Base-by-base conservation (phyloP, 495 filamentous ascomycete species). In the Neurospora sp. region DNA sequence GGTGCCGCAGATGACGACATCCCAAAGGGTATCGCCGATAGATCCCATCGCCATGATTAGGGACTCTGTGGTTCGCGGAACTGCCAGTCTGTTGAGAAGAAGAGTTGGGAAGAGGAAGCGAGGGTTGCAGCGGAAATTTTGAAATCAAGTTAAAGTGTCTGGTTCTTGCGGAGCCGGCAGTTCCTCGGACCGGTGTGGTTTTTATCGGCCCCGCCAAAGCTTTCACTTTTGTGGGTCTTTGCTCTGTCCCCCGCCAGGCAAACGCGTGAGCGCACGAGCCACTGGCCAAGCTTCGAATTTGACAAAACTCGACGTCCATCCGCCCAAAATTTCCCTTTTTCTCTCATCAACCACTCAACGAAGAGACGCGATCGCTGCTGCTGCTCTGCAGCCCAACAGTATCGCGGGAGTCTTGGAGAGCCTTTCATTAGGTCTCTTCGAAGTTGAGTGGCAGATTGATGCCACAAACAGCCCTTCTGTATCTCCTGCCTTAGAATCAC, bases 401-500 rank as follows among this genome's bases (percentile, higher is more conserved):
- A 80, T 85, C 80, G 76, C 77, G 77, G 71, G 78, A 80, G 73
- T 81, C 53, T 80, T 74, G 76, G 81, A 82, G 77, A 75, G 76
- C 81, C 89, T 91, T 95, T 95, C 92, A 94, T 83, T 95, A 92
- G 88, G 81, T 76, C 74, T 71, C 84, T 84, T 81, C 78, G 71
- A 74, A 81, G 77, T 85, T 84, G 86, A 85, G 88, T 89, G 92
- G 88, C 77, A 95, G 91, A 95, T 81, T 76, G 83, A 91, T 65
- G 27, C 27, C 27, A 65, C 14, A 78, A 76, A 77, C 77, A 78
- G 78, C 89, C 91, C 88, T 90, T 91, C 92, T 91, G 93, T 97
- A 97, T 97, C 93, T 97, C 88, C 93, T 94, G 90, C 93, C 93
- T 90, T 93, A 87, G 92, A 91, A 89, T 87, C 77, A 86, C 31